Evolutionary conservation across 225 moss, liverwort and hornwort species (phyloP).

Genomic region (Marchantia polymorpha): DNA sequence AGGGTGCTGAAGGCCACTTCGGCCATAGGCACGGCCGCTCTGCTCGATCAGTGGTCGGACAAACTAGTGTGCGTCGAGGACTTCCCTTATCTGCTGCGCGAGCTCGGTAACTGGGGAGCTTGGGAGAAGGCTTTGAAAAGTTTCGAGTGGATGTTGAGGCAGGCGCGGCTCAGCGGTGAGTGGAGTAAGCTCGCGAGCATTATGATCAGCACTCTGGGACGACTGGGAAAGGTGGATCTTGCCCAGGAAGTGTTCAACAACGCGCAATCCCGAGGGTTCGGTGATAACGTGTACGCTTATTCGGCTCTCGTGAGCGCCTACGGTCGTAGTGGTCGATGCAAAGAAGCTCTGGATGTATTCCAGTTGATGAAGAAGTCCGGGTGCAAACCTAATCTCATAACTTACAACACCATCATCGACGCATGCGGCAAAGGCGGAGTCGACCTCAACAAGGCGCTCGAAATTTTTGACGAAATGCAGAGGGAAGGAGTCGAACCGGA

Average conservation of each 20-base stretch:
- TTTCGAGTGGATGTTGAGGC: slow-evolving; percentile 97
- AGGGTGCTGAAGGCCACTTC: slow-evolving; percentile 57
- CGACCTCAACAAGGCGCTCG: slow-evolving; percentile 78
- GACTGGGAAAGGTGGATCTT: slow-evolving; percentile 90
- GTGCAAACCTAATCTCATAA: slow-evolving; percentile 92
- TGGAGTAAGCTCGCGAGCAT: slow-evolving; percentile 99
- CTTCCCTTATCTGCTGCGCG: slow-evolving; percentile 79
- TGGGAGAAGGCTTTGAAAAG: slow-evolving; percentile 92
- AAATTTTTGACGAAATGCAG: slow-evolving; percentile 99
- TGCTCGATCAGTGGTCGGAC: slow-evolving; percentile 76
- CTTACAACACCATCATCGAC: slow-evolving; percentile 94
- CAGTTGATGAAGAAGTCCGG: slow-evolving; percentile 96
- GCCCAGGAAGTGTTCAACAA: slow-evolving; percentile 81
- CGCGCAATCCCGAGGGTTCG: slow-evolving; percentile 80
- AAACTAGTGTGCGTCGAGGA: slow-evolving; percentile 81
- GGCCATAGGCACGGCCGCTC: slow-evolving; percentile 38
- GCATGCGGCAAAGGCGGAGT: slow-evolving; percentile 99
- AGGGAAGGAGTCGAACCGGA: slow-evolving; percentile 96
- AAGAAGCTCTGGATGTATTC: slow-evolving; percentile 91
- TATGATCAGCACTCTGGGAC: slow-evolving; percentile 88
- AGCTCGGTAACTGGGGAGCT: slow-evolving; percentile 88
- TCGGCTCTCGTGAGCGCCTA: slow-evolving; percentile 96
- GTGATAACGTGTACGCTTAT: slow-evolving; percentile 95
- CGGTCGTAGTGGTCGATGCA: slow-evolving; percentile 87
- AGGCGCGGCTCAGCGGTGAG: slow-evolving; percentile 71